phyloP scores from a whole-genome alignment of 2,329 filamentous ascomycete genomes.

The Cladosporium sp. region DNA sequence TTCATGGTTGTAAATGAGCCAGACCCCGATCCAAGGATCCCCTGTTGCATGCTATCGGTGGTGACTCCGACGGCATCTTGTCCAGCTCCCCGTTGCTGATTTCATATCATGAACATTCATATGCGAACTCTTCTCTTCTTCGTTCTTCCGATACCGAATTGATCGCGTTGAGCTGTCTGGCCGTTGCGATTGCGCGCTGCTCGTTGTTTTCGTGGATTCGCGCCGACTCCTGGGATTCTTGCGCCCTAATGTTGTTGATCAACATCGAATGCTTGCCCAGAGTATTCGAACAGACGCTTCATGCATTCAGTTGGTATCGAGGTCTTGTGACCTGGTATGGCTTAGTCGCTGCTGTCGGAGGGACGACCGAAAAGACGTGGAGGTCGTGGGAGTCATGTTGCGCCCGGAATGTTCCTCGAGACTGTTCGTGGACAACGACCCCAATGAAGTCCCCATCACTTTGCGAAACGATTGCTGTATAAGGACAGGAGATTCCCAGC shows the following conservation, averaged over 20 bases:
- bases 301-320: not conserved
- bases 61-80: not conserved
- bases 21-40: not conserved
- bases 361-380: not conserved
- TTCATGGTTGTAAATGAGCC: not conserved
- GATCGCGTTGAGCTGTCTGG: not conserved
- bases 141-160: not conserved
- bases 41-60: not conserved
- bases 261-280: not conserved
- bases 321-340: not conserved
- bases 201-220: not conserved
- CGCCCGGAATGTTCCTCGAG: not conserved
- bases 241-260: not conserved
- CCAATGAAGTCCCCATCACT: not conserved
- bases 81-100: not conserved
- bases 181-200: not conserved
- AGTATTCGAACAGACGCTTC: not conserved
- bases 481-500: not conserved
- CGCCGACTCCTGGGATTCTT: not conserved
- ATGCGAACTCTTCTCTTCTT: not conserved
- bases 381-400: not conserved
- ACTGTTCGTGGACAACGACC: not conserved
- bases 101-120: not conserved
- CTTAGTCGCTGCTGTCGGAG: not conserved
- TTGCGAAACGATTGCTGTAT: not conserved